phyloP scores from a whole-genome alignment of 768 basidiomycete species.

The Tricholoma terreum region DNA sequence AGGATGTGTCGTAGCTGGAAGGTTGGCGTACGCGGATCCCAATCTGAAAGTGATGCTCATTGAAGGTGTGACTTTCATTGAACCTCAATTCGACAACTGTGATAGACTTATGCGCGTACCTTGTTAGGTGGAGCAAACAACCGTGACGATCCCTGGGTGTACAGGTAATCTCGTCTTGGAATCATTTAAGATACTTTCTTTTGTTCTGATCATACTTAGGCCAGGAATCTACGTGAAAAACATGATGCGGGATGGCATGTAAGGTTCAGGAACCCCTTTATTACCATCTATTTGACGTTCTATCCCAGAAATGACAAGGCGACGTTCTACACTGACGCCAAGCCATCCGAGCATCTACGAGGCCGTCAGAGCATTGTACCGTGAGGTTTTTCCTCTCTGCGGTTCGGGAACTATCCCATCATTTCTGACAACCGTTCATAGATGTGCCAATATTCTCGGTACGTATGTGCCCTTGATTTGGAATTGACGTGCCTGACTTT shows the following conservation, averaged over 20 bases:
- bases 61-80: slow-evolving; percentile 44
- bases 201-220: slow-evolving; percentile 22
- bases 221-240: slow-evolving; percentile 69
- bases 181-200: not conserved
- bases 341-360: slow-evolving; percentile 53
- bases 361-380: slow-evolving; percentile 68
- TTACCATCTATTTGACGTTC: not conserved
- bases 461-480: slow-evolving; percentile 7
- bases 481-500: not conserved
- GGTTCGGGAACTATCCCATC: not conserved
- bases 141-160: slow-evolving; percentile 73
- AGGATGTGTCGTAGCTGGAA: slow-evolving; percentile 67
- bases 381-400: slow-evolving; percentile 32
- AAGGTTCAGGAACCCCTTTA: slow-evolving; percentile 19
- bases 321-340: slow-evolving; percentile 66
- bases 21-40: slow-evolving; percentile 69
- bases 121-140: slow-evolving; percentile 61
- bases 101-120: not conserved
- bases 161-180: slow-evolving; percentile 33
- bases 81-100: not conserved
- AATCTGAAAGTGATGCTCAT: slow-evolving; percentile 74
- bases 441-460: slow-evolving; percentile 67
- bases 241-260: slow-evolving; percentile 71
- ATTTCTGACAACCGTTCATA: slow-evolving; percentile 17
- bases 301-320: slow-evolving; percentile 63